A percentile compares a stretch with the other conserved stretches of the same genome.
Conservation (phyloP, 345 rosid genomes). For the Ceriops decandra region DNA sequence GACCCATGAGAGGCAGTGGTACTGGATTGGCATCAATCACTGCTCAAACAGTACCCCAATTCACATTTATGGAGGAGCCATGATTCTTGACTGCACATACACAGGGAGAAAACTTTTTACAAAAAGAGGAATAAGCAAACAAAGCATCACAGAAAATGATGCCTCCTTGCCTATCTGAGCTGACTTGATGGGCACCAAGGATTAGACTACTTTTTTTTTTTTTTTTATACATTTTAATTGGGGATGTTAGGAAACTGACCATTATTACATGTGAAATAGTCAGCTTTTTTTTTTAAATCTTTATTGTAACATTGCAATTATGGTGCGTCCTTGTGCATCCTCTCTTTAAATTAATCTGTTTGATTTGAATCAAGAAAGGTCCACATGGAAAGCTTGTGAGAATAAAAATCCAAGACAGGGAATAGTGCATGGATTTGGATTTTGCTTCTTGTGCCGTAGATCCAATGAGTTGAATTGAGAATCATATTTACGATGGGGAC, state of each 20-base stretch:
- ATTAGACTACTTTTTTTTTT: background rate
- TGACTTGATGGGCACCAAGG: conserved; percentile 20
- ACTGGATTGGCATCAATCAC: conserved; percentile 37
- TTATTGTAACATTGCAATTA: conserved; percentile 27
- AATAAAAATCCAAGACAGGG: conserved; percentile 12
- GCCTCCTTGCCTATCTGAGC: conserved; percentile 23
- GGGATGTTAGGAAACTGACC: conserved; percentile 20
- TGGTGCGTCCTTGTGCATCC: conserved; percentile 17
- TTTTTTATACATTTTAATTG: background rate
- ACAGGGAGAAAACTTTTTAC: conserved; percentile 17
- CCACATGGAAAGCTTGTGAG: conserved; percentile 38
- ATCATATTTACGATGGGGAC: conserved; percentile 18
- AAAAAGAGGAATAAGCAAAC: conserved; percentile 13
- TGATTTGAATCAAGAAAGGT: conserved; percentile 25
- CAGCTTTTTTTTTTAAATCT: conserved; percentile 10
- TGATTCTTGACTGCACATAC: conserved; percentile 39
- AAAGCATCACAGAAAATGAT: conserved; percentile 32
- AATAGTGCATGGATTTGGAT: conserved; percentile 18
- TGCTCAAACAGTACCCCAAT: conserved; percentile 20
- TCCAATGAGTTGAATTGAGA: conserved; percentile 18
- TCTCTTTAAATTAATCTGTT: conserved; percentile 23
- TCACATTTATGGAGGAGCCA: conserved; percentile 39
- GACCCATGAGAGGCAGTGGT: conserved; percentile 5
- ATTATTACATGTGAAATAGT: conserved; percentile 21
- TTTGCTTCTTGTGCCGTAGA: conserved; percentile 11